Base-by-base conservation (phyloP, 805 yeast species). In the Candida ulmi region DNA sequence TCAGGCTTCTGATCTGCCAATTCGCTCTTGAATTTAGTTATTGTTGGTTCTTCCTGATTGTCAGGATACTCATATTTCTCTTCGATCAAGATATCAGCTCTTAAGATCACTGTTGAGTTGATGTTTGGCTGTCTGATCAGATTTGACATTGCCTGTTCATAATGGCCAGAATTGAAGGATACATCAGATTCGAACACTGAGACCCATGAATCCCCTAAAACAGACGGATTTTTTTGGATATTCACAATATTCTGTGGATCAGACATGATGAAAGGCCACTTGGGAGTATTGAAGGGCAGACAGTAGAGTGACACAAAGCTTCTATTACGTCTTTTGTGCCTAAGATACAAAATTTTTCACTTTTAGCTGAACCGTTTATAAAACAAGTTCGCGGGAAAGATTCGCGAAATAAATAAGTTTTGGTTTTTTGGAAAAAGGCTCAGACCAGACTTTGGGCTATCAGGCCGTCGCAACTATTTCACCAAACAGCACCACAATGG, bases 21-120 rank as follows among this genome's bases (percentile, higher is more conserved):
- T n/a, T 47, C 55, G 26, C 53, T 57, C 12, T 54, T 48, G 35
- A 47, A 58, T 13, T 38, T 32, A 3, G 30, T 27, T 16, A 44
- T 44, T 9, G 58, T 44, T 2, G 40, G 37, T 8, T 58, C 56
- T 17, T 54, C 56, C 2, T 21, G 37, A 6, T 52, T 60, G 2
- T 52, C 50, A 3, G 37, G 31, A 28, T 63, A 55, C 1, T 64
- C 68, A 51, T 67, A 77, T 7, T 52, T 60, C 40, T 63, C 64
- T 48, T 79, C 83, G 33, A 68, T 66, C 34, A 85, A 57, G 18
- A 88, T 77, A 61, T 91, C 97, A 0, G 97, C 95, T 48, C 98
- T 67, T 61, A 91, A 66, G 26, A 90, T 83, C 27, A 88, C 93
- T 0, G 96, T 84, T 11, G 97, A 90, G 62, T 90, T 91, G 62